Conservation (phyloP, 1,139 yeast genomes). For the Yamadazyma mexicana region DNA sequence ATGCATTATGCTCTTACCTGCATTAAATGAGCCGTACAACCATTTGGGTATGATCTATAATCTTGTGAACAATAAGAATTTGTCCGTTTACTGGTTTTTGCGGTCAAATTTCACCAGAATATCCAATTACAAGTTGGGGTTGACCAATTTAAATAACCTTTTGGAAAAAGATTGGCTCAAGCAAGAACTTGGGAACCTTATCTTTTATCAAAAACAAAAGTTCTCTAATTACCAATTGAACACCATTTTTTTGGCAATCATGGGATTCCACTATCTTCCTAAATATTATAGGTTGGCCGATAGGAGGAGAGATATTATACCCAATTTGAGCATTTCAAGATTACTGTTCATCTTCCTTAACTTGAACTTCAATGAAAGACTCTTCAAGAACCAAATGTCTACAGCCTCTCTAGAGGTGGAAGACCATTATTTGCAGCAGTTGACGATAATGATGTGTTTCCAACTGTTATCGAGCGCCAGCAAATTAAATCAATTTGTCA, state of each 20-base stretch:
- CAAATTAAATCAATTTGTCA: slow-evolving; percentile 24
- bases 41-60: slow-evolving; percentile 63
- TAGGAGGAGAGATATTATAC: slow-evolving; percentile 20
- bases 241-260: slow-evolving; percentile 25
- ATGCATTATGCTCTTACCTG: slow-evolving; percentile 59
- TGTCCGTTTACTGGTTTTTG: slow-evolving; percentile 48
- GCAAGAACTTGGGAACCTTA: slow-evolving; percentile 17
- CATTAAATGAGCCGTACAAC: slow-evolving; percentile 65
- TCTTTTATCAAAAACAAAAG: slow-evolving; percentile 12
- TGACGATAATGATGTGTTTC: slow-evolving; percentile 25
- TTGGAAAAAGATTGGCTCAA: slow-evolving; percentile 34
- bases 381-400: slow-evolving; percentile 8
- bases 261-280: slow-evolving; percentile 32
- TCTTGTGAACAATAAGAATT: slow-evolving; percentile 31
- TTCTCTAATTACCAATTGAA: slow-evolving; percentile 20
- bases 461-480: slow-evolving; percentile 16
- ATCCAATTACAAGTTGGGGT: slow-evolving; percentile 45
- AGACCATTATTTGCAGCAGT: slow-evolving; percentile 23
- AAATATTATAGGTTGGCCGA: slow-evolving; percentile 25
- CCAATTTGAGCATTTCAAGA: slow-evolving; percentile 23
- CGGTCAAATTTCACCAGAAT: slow-evolving; percentile 59
- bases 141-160: slow-evolving; percentile 35
- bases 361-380: slow-evolving; percentile 16
- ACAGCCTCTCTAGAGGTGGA: slow-evolving; percentile 8
- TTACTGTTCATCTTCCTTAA: slow-evolving; percentile 29